Evolutionary conservation across 192 early-diverging fungal genomes (phyloP), one percentile per base, ranked within the genome.

Genomic region (Mortierella hygrophila): DNA sequence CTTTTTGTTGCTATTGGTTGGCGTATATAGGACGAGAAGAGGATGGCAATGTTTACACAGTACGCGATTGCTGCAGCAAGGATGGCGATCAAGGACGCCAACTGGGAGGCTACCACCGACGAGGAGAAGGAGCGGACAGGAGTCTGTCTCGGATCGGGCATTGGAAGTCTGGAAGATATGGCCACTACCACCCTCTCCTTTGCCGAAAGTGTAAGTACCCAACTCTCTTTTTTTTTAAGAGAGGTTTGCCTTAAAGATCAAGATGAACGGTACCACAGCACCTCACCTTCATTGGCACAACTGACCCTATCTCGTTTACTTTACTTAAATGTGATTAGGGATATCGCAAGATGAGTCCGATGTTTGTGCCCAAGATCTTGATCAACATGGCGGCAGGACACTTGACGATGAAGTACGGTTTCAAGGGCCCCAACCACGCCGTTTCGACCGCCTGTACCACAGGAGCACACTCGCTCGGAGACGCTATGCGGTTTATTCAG

Each of bases 321-420:
- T 32, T 38, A 52, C 29, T 37, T 26, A 60, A 9, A 32, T 11
- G 21, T 60, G 60, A 15, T 38, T 40, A 95, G 93, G 97, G 97
- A 26, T 82, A 91, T 18, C 90, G 93, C 60, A 96, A 94, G 79
- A 90, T 99, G 70, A 94, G 93, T 52, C 97, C 98, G 2, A 95
- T 95, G 94, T 98, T 98, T 87, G 93, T 98, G 6, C 98, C 98
- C 35, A 91, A 90, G 82, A 95, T 97, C 9, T 89, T 99, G 74
- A 94, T 97, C 87, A 99, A 99, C 88, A 95, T 99, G 95, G 97
- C 97, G 1, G 97, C 97, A 0, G 98, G 98, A 6, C 96, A 96
- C 87, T 92, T 99, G 85, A 95, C 95, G 54, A 97, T 98, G 90
- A 94, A 94, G 69, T 93, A 96, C 83, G 97, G 96, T 20, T 88